Base-by-base conservation (phyloP, 2,329 filamentous ascomycete genomes). In the Fusarium torulosum region DNA sequence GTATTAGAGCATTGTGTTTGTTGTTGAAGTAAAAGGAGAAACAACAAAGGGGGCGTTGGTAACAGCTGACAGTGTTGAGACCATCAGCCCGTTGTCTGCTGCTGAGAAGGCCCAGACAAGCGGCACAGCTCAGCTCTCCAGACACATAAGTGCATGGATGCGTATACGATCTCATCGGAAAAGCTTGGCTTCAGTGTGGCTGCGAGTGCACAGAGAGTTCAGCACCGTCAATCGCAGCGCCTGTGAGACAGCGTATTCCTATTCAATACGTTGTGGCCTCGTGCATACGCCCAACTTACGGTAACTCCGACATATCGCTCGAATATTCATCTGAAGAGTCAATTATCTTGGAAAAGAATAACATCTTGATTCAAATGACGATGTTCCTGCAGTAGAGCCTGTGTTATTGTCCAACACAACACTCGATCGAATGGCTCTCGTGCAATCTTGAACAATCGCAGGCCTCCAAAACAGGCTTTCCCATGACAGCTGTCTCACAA, bases 181-280 rank as follows among this genome's bases (percentile, higher is more conserved):
- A 40, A 67, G 54, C 63, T 55, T 60, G 45, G 55, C 53, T 38
- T 68, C 21, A 54, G 37, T 63, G 64, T 55, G 63, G 64, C 53
- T 67, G 64, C 42, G 27, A 55, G 46, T 31, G 64, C 27, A 51
- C 13, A 55, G 20, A 20, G 35, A 63, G 21, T 58, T 50, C 44
- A 33, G 35, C 33, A n/a, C 35, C 9, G 17, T 37, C 35, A 37
- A 35, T 17, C 33, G 33, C 14, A n/a, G 33, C 17, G 33, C 33
- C 17, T 35, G 33, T 40, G 27, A 53, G 33, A 17, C 44, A 49
- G 47, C 51, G 47, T 63, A 58, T 59, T 37, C 7, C 33, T 11
- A 29, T 29, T 13, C 27, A 29, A 29, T 29, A 29, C 25, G 25
- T 29, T 13, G 10, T 10, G 27, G 10, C 10, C 6, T 35, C 7